Base-by-base conservation (phyloP, 1,284 basidiomycete species). In the Ceratobasidium sp. region DNA sequence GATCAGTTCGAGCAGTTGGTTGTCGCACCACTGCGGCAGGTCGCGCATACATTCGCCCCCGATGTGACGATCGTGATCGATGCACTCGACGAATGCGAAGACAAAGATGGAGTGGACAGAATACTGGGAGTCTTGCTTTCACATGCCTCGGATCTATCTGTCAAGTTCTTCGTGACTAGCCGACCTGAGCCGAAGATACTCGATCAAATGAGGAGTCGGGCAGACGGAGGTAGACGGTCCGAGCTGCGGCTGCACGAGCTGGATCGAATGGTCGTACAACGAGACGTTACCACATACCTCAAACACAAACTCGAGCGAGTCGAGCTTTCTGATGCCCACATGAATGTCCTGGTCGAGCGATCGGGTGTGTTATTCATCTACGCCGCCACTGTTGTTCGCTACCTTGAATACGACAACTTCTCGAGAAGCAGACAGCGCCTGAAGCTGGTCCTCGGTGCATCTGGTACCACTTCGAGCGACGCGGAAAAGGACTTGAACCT, bases 91-190 rank as follows among this genome's bases (percentile, higher is more conserved):
- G 78, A 79, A 44, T 79, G 78, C 55, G 52, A 68, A 10, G 46
- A 70, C 23, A 30, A 73, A n/a, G 44, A 48, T 18, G 74, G 74
- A 1, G 68, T 57, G 1, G 62, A 62, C 44, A 66, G 50, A 48
- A 35, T 77, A 3, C 33, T 77, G 2, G 46, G 46, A 16, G 18
- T 46, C 14, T 16, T 74, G 23, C 46, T 64, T 18, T 46, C 57
- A 6, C 44, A 64, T 18, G 38, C 57, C 12, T n/a, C 44, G 16
- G 30, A 74, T 14, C 71, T 74, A n/a, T 44, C 71, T 0, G 30
- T 74, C 59, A 79, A 73, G 75, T 44, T 79, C 5, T 60, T 79
- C 23, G 55, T 79, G 10, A 64, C 78, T 7, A 79, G 78, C 20
- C 66, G 78, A 4, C 78, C 78, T 0, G 78, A 79, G 33, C 67